phyloP scores from a whole-genome alignment of 306 rosid species.

The Rosa lucieae region DNA sequence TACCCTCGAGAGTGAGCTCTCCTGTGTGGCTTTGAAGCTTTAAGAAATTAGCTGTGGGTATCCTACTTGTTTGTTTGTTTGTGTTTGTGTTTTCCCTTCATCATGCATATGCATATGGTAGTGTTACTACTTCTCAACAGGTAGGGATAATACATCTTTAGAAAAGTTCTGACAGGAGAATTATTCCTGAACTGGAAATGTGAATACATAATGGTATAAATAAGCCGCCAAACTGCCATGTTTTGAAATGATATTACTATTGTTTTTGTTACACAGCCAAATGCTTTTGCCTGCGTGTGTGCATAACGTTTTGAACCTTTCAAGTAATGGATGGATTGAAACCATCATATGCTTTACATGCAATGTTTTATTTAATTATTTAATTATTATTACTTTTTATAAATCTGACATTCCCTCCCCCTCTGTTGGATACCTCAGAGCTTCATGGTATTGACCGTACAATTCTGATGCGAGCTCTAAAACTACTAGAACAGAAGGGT shows the following conservation, averaged over 20 bases:
- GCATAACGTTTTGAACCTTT: not conserved
- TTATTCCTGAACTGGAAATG: not conserved
- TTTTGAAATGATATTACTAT: too few species aligned
- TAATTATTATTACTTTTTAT: not conserved
- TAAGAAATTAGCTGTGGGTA: not conserved
- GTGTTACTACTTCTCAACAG: not conserved
- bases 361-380: not conserved
- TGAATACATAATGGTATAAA: not conserved
- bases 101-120: not conserved
- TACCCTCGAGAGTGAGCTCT: not conserved
- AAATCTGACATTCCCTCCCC: not conserved
- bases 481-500: constrained; percentile 80
- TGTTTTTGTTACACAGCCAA: not conserved
- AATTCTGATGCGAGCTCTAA: constrained; percentile 76
- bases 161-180: not conserved
- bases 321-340: not conserved
- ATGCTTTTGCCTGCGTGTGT: not conserved
- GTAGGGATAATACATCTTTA: not conserved
- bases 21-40: not conserved
- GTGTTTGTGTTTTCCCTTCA: not conserved
- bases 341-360: not conserved
- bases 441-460: constrained; percentile 80
- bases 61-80: not conserved
- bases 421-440: constrained; percentile 47
- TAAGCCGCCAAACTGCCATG: too few species aligned